Percentiles rank a stretch among this genome's conserved stretches.
Evolutionary conservation across 805 yeast genomes (phyloP).

Genomic region (Hanseniaspora jakobsenii): DNA sequence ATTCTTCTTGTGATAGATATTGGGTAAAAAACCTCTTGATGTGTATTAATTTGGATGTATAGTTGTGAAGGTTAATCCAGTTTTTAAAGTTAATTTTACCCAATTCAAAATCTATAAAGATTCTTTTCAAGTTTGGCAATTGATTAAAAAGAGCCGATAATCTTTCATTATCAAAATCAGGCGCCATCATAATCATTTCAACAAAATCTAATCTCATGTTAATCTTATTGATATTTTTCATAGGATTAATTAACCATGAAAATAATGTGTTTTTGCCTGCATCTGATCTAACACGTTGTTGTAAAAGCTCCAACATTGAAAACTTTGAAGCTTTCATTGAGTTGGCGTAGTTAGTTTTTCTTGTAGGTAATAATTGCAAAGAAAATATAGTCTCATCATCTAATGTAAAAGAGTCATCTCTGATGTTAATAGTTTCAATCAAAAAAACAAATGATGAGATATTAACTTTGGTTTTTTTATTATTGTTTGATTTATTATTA

Average conservation of each 20-base stretch:
- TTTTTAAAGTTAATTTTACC: slow-evolving; percentile 23
- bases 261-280: slow-evolving; percentile 26
- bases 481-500: not conserved
- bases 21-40: slow-evolving; percentile 15
- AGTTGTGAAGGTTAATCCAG: slow-evolving; percentile 27
- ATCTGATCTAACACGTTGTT: slow-evolving; percentile 23
- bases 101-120: slow-evolving; percentile 19
- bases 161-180: slow-evolving; percentile 20
- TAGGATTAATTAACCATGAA: slow-evolving; percentile 30
- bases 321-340: slow-evolving; percentile 18
- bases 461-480: not conserved
- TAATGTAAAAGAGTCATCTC: slow-evolving; percentile 13
- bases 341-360: slow-evolving; percentile 17
- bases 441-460: too few species aligned
- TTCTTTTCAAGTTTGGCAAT: slow-evolving; percentile 26
- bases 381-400: slow-evolving; percentile 23
- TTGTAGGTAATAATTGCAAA: slow-evolving; percentile 21
- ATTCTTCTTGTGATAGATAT: slow-evolving; percentile 16
- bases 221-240: slow-evolving; percentile 23
- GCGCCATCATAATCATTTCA: too few species aligned
- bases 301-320: slow-evolving; percentile 20
- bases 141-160: slow-evolving; percentile 20
- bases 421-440: not conserved
- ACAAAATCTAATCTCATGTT: slow-evolving; percentile 23
- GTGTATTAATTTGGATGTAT: slow-evolving; percentile 19